Evolutionary conservation across 1,284 basidiomycete genomes (phyloP), one percentile per base, ranked within the genome.

Genomic region (Laetiporus sulphureus): DNA sequence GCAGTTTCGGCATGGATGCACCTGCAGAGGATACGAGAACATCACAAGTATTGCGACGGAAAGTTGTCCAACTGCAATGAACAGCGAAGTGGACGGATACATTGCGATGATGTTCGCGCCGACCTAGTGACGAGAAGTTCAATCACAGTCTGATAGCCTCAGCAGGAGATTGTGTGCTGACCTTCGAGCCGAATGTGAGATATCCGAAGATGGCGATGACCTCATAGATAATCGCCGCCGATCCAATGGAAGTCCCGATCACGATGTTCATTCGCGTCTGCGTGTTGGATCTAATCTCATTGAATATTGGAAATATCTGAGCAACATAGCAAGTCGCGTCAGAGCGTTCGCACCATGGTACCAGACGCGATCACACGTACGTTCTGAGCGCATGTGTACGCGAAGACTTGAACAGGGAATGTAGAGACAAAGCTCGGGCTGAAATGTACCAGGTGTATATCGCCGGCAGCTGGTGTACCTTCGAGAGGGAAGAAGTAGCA

Each of bases 351-450:
- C n/a, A n/a, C n/a, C 11, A 12, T 20, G 31, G 19, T 29, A 41
- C 31, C 19, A 38, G 32, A 29, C 36, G 47, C 36, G 16, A 39
- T 21, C 12, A 20, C 7, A 60, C 79, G 53, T 60, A 92, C 91
- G 57, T 95, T 94, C 70, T 94, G 90, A 12, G 87, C 75, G 56
- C 91, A 93, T 4, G 91, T 94, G 59, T 84, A 94, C 7, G 91
- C 90, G 64, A 97, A 96, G 2, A 98, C 89, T 63, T 97, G 93
- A 7, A 99, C 91, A 0, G 92, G 95, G 68, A 91, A 91, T 21
- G 79, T 92, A 18, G 86, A 79, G 12, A 97, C 70, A 55, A 95
- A 86, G 43, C 71, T 77, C 6, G 91, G 76, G 5, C 86, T 86
- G 50, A 89, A 78, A 52, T 79, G 75, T 47, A 87, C 71, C n/a